Evolutionary conservation across 2,329 filamentous ascomycete species (phyloP), one percentile per base, ranked within the genome.

Genomic region (Colletotrichum sp.): DNA sequence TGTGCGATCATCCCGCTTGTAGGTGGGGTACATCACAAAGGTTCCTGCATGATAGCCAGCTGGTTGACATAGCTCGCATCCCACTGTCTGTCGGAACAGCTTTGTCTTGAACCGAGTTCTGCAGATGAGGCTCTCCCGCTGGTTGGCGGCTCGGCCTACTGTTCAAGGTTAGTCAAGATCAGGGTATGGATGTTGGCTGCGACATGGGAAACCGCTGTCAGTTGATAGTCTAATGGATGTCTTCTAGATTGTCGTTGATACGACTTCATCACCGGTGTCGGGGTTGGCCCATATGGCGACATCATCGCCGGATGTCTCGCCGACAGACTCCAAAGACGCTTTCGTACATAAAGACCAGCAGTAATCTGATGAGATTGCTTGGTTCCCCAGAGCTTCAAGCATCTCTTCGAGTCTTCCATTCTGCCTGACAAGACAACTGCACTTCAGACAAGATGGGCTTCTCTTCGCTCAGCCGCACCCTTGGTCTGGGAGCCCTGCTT

Each of bases 401-500:
- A 43, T 32, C 27, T 34, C 28, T 22, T 16, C 22, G 10, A 25
- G 32, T 22, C 1, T 22, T 25, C 66, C 16, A 7, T 15, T 6
- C 18, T 16, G 16, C 15, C 34, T 30, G 28, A 27, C 25, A 39
- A 56, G 34, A 48, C n/a, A 55, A 32, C 15, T 10, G 30, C 30
- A 13, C 34, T n/a, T 7, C 8, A 15, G 27, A 66, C 1, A 75
- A 8, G 4, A 75, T 75, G 72, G 69, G 72, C 8, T 34, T 61
- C 32, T 27, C 61, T 48, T 67, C 62, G 5, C 27, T 43, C n/a
- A 39, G 55, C 27, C 72, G 55, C 8, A 61, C 55, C 28, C 15
- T 75, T 9, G n/a, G 72, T 28, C 25, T 72, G 32, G 72, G 72
- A 48, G 62, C 72, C 16, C 3, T 75, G 32, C 62, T 75, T 12